phyloP scores from a whole-genome alignment of 257 asterid genomes.

The Capsicum rhomboideum region DNA sequence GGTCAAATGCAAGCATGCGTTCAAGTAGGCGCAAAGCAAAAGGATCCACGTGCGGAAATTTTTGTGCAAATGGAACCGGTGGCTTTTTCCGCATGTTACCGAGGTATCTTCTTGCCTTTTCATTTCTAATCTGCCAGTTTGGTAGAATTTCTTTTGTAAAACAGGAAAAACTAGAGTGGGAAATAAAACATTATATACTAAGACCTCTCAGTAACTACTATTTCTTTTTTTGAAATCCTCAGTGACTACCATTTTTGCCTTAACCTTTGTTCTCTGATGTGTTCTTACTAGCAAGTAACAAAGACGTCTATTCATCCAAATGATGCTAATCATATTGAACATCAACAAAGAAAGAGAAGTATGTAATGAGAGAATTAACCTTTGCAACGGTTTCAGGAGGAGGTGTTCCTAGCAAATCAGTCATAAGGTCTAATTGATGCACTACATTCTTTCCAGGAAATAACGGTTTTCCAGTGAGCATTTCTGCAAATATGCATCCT shows the following conservation, averaged over 20 bases:
- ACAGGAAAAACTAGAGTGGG: not conserved
- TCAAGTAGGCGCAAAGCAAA: conserved; percentile 72
- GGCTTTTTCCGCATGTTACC: conserved; percentile 77
- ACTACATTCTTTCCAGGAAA: conserved; percentile 95
- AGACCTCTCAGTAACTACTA: not conserved
- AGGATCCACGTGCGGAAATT: conserved; percentile 70
- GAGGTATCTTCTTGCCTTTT: conserved; percentile 94
- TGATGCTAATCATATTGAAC: not conserved
- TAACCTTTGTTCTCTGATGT: not conserved
- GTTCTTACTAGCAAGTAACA: not conserved
- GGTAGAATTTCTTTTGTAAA: conserved; percentile 8
- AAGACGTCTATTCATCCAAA: not conserved
- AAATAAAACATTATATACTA: not conserved
- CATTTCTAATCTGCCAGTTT: conserved; percentile 89
- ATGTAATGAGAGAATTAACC: conserved; percentile 34
- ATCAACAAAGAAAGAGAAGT: not conserved
- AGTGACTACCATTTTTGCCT: not conserved
- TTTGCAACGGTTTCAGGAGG: conserved; percentile 78
- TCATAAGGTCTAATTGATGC: conserved; percentile 87
- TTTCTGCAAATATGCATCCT: conserved; percentile 93
- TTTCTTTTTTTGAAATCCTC: too few relatives aligned
- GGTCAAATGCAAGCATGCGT: conserved; percentile 83
- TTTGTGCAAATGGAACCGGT: conserved; percentile 68
- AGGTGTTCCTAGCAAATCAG: conserved; percentile 91
- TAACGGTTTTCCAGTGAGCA: conserved; percentile 80